phyloP scores from a whole-genome alignment of 257 asterid species.

The Fraxinus quadrangulata region DNA sequence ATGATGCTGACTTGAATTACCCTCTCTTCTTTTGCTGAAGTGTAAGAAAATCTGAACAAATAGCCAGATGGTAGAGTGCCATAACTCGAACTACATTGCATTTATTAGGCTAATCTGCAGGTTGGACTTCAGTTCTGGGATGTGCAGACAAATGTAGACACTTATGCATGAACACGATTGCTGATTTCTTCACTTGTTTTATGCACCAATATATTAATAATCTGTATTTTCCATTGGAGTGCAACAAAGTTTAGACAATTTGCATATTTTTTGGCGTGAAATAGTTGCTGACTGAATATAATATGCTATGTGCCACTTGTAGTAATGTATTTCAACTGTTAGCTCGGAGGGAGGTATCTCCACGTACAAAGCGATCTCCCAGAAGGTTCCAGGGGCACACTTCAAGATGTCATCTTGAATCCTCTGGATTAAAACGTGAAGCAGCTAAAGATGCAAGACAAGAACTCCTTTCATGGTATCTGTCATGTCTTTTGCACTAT shows the following conservation, averaged over 20 bases:
- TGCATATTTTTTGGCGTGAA: conserved; percentile 3
- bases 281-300: conserved; percentile 20
- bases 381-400: conserved; percentile 70
- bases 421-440: conserved; percentile 48
- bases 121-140: background rate
- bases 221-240: background rate
- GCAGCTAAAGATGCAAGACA: conserved; percentile 71
- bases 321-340: conserved; percentile 69
- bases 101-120: background rate
- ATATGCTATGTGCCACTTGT: conserved; percentile 41
- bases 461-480: conserved; percentile 88
- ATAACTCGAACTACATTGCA: background rate
- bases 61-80: background rate
- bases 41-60: background rate
- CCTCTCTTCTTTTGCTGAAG: background rate
- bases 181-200: background rate
- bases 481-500: conserved; percentile 4
- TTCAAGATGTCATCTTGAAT: conserved; percentile 44
- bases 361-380: conserved; percentile 66
- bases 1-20: background rate
- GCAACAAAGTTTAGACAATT: background rate
- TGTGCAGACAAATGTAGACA: background rate
- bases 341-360: conserved; percentile 84
- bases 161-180: background rate
- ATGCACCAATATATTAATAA: conserved; percentile 6